These are phyloP conservation scores for Candolleomyces eurysporus DNA, from an alignment of 768 basidiomycete genomes.

Conservation along the genomic window DNA sequence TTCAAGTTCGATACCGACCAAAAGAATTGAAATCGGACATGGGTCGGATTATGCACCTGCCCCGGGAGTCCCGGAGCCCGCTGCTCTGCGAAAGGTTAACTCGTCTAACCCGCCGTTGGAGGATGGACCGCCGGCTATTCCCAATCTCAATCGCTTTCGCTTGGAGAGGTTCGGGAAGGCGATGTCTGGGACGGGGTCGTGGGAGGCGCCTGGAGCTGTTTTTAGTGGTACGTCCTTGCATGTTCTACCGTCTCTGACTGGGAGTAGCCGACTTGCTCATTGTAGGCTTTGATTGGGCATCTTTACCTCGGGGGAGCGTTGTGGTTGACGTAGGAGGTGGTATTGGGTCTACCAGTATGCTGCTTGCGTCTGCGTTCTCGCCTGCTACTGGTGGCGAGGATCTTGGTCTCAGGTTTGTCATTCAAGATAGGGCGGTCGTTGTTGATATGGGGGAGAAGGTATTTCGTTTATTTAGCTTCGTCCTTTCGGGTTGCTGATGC, in stretches of 20 bases:
- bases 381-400: constrained; percentile 11
- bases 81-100: no score
- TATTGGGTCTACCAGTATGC: constrained; percentile 46
- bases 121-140: not conserved
- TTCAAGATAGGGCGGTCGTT: constrained; percentile 60
- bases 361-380: constrained; percentile 33
- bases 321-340: constrained; percentile 73
- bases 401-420: constrained; percentile 43
- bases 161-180: constrained; percentile 72
- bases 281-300: constrained; percentile 58
- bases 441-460: constrained; percentile 49
- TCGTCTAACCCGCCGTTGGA: no score
- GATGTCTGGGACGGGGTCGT: constrained; percentile 70
- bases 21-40: not conserved
- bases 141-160: constrained; percentile 48
- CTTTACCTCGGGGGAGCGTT: constrained; percentile 46
- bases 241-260: no score
- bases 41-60: constrained; percentile 3
- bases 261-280: not conserved
- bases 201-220: constrained; percentile 65
- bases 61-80: not conserved
- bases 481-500: not conserved
- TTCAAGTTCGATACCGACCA: not conserved
- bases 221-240: constrained; percentile 45
- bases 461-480: not conserved